Base-by-base conservation (phyloP, 2,329 filamentous ascomycete genomes). In the Helotiales sp. region DNA sequence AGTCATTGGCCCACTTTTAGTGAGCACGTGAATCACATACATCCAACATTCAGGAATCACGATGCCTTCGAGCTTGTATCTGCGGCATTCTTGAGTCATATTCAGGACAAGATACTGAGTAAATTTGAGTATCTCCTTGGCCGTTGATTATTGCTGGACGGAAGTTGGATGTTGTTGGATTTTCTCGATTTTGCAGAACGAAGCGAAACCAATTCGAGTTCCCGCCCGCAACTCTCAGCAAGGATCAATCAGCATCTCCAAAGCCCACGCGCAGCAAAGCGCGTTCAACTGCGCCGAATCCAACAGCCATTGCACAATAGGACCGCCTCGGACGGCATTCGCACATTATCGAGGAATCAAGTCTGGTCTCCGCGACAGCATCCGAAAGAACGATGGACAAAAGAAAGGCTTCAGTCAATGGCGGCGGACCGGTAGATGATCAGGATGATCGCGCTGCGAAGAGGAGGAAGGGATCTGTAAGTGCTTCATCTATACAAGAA, bases 401-500 rank as follows among this genome's bases (percentile, higher is more conserved):
- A 77, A 80, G 83, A 72, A 85, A 84, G 73, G 77, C 36, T 6
- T 34, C 31, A 15, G 19, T 77, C 42, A 75, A 68, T 59, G 65
- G 64, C 5, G 61, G 59, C 22, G 59, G 76, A 66, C 73, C 74
- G 61, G 76, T 75, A 65, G 75, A 79, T 54, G 81, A 82, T 54
- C 70, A 72, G 65, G 80, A 80, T 62, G 76, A 77, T 66, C 81
- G 80, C 70, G 77, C 79, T 68, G 74, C 79, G 61, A 86, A 86
- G 77, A 80, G 81, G 70, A 77, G 80, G 72, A 84, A 82, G 74
- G 67, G 81, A 59, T 77, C 81, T 75, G 82, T 85, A 78, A 76
- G 82, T 83, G 22, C 25, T 61, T 40, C 29, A 54, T 34, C 36
- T 50, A 44, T 49, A 42, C 12, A 38, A 22, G n/a, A n/a, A n/a